These are phyloP conservation scores for Heliophila coronopifolia DNA, from an alignment of 441 rosid genomes.

Conservation along the genomic window DNA sequence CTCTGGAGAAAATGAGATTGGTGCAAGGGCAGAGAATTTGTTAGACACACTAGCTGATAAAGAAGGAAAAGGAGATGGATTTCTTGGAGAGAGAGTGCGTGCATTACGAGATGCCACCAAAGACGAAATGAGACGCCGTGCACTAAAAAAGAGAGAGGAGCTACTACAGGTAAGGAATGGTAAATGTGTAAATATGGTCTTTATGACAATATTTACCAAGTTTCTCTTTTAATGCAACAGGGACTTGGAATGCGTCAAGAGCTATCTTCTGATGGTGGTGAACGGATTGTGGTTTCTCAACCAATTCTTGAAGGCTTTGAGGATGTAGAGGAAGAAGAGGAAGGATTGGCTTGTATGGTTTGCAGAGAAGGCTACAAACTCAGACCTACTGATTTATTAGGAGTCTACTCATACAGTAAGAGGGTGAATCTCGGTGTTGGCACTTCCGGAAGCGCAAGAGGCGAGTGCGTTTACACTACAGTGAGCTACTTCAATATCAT, in stretches of 20 bases:
- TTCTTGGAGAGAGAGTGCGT: conserved; percentile 71
- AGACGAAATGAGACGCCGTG: conserved; percentile 96
- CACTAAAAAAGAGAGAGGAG: conserved; percentile 81
- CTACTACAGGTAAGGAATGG: conserved; percentile 68
- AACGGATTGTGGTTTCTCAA: conserved; percentile 74
- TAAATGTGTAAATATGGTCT: background rate
- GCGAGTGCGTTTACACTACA: conserved; percentile 97
- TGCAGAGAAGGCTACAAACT: conserved; percentile 99
- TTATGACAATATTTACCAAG: conserved; percentile 15
- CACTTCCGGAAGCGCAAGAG: conserved; percentile 92
- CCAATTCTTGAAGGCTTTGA: conserved; percentile 96
- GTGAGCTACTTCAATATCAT: conserved; percentile 94
- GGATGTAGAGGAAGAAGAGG: conserved; percentile 96
- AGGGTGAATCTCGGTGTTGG: conserved; percentile 94
- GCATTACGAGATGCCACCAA: conserved; percentile 83
- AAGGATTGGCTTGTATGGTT: conserved; percentile 99
- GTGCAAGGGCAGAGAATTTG: conserved; percentile 98
- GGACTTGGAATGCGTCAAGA: conserved; percentile 94
- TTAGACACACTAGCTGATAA: conserved; percentile 86
- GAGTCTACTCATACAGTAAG: conserved; percentile 90
- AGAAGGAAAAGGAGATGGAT: conserved; percentile 97
- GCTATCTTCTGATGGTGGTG: conserved; percentile 86
- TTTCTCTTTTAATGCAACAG: conserved; percentile 39
- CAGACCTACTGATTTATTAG: conserved; percentile 92
- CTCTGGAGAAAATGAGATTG: conserved; percentile 92